phyloP scores from a whole-genome alignment of 1,284 basidiomycete species.

The Pholiota adiposa region DNA sequence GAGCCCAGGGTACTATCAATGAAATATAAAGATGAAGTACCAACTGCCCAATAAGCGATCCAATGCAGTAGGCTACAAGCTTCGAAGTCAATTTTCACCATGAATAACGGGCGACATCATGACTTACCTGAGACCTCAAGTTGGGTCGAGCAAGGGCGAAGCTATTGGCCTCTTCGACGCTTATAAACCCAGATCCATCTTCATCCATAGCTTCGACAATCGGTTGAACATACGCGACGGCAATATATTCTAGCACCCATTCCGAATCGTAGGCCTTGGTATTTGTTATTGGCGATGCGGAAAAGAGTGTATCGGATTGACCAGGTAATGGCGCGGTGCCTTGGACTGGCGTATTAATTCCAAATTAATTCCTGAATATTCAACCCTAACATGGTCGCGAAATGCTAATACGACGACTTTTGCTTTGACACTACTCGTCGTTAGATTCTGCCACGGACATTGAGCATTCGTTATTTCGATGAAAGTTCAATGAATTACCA shows the following conservation, averaged over 20 bases:
- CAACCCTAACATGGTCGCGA: constrained; percentile 17
- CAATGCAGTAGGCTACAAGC: not conserved
- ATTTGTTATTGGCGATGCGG: not conserved
- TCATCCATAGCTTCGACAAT: constrained; percentile 48
- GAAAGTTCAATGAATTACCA: constrained; percentile 17
- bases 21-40: not conserved
- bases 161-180: constrained; percentile 41
- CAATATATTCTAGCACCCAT: constrained; percentile 44
- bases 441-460: not conserved
- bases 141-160: constrained; percentile 34
- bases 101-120: not conserved
- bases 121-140: constrained; percentile 34
- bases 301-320: not conserved
- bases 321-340: not conserved
- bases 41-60: constrained; percentile 9
- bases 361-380: not conserved
- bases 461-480: not conserved
- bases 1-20: not conserved
- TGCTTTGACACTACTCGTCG: constrained; percentile 19
- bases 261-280: not conserved
- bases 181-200: constrained; percentile 46
- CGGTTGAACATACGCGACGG: constrained; percentile 38
- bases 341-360: not conserved
- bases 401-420: constrained; percentile 20
- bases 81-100: not conserved